Percentiles rank a stretch among this genome's conserved stretches.
These are phyloP conservation scores for Epichloe brachyelytri DNA, from an alignment of 2,329 filamentous ascomycete species.

Conservation along the genomic window DNA sequence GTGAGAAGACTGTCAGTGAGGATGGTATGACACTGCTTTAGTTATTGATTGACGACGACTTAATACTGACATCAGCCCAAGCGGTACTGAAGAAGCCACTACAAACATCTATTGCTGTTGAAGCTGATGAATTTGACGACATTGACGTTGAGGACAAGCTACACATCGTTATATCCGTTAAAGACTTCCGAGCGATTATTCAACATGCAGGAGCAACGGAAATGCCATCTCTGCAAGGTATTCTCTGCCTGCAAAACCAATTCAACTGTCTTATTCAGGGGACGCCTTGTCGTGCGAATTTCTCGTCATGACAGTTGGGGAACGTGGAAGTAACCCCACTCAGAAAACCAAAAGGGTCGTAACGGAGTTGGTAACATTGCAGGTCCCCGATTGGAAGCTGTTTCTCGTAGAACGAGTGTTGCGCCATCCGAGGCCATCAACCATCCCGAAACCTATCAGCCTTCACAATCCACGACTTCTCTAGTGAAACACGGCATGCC, in stretches of 20 bases:
- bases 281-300: slow-evolving; percentile 63
- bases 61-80: slow-evolving; percentile 16
- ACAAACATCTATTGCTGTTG: slow-evolving; percentile 66
- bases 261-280: slow-evolving; percentile 58
- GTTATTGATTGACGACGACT: neutral
- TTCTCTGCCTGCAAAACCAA: slow-evolving; percentile 56
- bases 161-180: slow-evolving; percentile 70
- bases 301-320: slow-evolving; percentile 70
- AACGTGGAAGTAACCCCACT: slow-evolving; percentile 36
- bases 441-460: slow-evolving; percentile 10
- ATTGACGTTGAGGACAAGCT: slow-evolving; percentile 63
- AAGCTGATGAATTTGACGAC: slow-evolving; percentile 63
- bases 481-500: slow-evolving; percentile 5
- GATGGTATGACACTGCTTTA: slow-evolving; percentile 20
- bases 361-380: slow-evolving; percentile 23
- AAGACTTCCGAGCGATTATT: slow-evolving; percentile 70
- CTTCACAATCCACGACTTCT: slow-evolving; percentile 2
- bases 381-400: slow-evolving; percentile 33
- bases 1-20: slow-evolving; percentile 62
- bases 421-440: slow-evolving; percentile 22
- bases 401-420: slow-evolving; percentile 30
- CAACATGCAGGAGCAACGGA: slow-evolving; percentile 57
- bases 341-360: slow-evolving; percentile 35
- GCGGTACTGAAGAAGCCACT: slow-evolving; percentile 69
- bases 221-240: slow-evolving; percentile 56